Evolutionary conservation across 2,329 filamentous ascomycete genomes (phyloP).

Genomic region (Intubia oerlemansii): DNA sequence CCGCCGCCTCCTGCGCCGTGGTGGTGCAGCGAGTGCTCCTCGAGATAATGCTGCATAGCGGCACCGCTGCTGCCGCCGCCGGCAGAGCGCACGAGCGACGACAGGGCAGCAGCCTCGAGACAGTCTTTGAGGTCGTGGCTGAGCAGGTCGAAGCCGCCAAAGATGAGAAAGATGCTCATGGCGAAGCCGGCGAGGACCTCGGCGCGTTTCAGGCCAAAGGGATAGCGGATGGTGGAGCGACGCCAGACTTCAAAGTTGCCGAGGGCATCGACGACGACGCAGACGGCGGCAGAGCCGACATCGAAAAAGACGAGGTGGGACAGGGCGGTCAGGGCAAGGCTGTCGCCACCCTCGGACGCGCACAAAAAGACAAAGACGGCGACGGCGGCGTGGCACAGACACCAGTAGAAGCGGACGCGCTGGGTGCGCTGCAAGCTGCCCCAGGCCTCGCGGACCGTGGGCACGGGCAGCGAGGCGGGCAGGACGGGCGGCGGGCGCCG

Average conservation of each 20-base stretch:
- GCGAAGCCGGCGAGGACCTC: constrained; percentile 92
- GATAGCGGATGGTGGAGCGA: constrained; percentile 75
- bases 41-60: constrained; percentile 11
- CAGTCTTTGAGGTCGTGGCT: constrained; percentile 86
- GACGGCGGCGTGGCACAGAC: constrained; percentile 65
- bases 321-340: constrained; percentile 74
- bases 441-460: constrained; percentile 73
- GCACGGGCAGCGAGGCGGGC: constrained; percentile 78
- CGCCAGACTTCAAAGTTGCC: constrained; percentile 98
- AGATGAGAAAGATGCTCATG: constrained; percentile 88
- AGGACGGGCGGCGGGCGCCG: constrained; percentile 69
- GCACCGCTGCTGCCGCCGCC: too few relatives aligned
- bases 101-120: constrained; percentile 35
- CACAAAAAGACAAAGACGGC: constrained; percentile 72
- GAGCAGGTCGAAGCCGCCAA: constrained; percentile 89
- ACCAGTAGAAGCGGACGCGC: constrained; percentile 68
- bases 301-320: constrained; percentile 93
- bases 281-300: constrained; percentile 75
- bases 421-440: constrained; percentile 80
- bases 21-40: constrained; percentile 33
- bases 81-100: too few relatives aligned
- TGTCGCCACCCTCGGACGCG: constrained; percentile 44
- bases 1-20: background rate
- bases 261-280: constrained; percentile 78
- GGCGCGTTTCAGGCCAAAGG: constrained; percentile 77